These are phyloP conservation scores for Rhodotorula sphaerocarpa DNA, from an alignment of 768 basidiomycete genomes.

Conservation along the genomic window DNA sequence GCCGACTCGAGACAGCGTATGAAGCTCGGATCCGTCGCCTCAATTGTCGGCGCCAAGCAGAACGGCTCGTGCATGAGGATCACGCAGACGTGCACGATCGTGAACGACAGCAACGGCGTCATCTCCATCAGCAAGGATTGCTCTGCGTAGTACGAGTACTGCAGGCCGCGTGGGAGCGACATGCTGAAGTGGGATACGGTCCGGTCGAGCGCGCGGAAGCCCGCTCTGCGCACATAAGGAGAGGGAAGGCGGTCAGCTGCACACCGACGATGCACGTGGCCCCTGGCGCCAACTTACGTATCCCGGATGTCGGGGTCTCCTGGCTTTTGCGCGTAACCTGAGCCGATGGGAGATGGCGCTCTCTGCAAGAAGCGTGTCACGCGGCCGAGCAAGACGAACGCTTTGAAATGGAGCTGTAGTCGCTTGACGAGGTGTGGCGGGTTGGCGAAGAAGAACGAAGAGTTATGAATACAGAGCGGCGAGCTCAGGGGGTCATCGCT, in stretches of 20 bases:
- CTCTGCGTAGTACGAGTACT: constrained; percentile 1
- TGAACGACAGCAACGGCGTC: constrained; percentile 10
- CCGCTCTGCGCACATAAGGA: constrained; percentile 20
- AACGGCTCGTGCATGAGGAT: constrained; percentile 36
- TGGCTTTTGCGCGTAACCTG: background rate
- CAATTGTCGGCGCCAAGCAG: background rate
- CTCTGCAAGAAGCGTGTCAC: constrained; percentile 20
- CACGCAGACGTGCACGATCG: constrained; percentile 19
- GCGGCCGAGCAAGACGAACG: constrained; percentile 25
- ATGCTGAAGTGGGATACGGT: constrained; percentile 30
- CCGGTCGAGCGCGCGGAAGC: constrained; percentile 34
- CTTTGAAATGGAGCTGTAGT: constrained; percentile 23
- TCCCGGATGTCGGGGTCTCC: constrained; percentile 6
- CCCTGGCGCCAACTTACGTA: background rate
- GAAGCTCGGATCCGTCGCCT: background rate
- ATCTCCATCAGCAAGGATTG: background rate
- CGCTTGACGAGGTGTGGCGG: constrained; percentile 21
- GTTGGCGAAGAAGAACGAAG: constrained; percentile 27
- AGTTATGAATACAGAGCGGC: constrained; percentile 19
- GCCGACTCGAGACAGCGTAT: constrained; percentile 5
- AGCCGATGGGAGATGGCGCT: constrained; percentile 8
- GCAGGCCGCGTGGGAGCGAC: constrained; percentile 35
- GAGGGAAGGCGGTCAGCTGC: background rate
- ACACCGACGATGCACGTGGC: no score
- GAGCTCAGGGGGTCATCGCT: constrained; percentile 14